These are phyloP conservation scores for Trypanosoma lewisi DNA, from an alignment of 208 protist genomes.

Conservation along the genomic window DNA sequence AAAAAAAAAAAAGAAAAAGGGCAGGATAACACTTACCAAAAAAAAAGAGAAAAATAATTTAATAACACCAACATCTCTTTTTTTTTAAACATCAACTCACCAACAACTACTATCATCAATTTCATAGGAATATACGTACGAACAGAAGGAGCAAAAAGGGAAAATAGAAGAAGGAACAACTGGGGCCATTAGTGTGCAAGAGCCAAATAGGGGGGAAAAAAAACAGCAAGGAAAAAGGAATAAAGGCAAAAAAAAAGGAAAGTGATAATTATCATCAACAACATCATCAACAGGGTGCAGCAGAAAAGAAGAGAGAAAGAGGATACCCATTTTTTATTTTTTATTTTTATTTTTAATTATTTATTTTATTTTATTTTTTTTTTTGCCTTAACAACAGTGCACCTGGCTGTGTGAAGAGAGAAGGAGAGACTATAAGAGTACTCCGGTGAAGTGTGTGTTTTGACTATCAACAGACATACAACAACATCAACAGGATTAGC, in stretches of 20 bases:
- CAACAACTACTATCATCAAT: neutral
- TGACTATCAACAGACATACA: no score
- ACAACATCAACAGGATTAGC: neutral
- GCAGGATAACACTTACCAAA: neutral
- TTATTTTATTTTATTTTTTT: slow-evolving; percentile 14
- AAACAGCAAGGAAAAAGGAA: slow-evolving; percentile 4
- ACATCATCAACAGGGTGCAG: no score
- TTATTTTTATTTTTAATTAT: slow-evolving; percentile 15
- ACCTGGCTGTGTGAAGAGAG: no score
- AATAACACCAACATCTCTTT: no score
- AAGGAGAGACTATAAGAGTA: no score
- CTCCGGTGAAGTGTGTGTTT: no score
- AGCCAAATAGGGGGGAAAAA: neutral
- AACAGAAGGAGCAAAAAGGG: slow-evolving; percentile 3
- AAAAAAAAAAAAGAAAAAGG: neutral
- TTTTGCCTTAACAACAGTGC: neutral
- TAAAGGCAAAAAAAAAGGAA: slow-evolving; percentile 6
- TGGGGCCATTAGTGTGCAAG: neutral
- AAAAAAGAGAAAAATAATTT: slow-evolving; percentile 10
- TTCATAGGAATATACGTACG: neutral
- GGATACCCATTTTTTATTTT: slow-evolving; percentile 20
- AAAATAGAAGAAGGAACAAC: neutral
- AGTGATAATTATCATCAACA: neutral
- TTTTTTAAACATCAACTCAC: no score
- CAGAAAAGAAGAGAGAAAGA: slow-evolving; percentile 5